phyloP scores from a whole-genome alignment of 2,329 filamentous ascomycete genomes.

The Podosphaera fusca region DNA sequence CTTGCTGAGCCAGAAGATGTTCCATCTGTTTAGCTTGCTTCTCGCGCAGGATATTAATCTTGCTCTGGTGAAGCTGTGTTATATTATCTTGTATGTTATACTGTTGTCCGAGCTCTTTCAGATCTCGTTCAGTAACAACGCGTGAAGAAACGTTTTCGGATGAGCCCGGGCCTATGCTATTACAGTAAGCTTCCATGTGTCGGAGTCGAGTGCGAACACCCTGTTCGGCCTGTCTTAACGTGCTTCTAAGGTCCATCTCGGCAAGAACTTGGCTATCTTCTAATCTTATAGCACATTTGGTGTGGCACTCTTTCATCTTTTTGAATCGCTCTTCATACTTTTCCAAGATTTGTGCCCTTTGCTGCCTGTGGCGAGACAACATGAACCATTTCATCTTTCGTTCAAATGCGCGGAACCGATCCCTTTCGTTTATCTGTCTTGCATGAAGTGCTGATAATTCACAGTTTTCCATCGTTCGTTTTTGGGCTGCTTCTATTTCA shows the following conservation, averaged over 20 bases:
- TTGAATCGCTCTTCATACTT: constrained; percentile 25
- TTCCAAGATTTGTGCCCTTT: constrained; percentile 24
- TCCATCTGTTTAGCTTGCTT: constrained; percentile 38
- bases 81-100: constrained; percentile 36
- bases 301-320: constrained; percentile 31
- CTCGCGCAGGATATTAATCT: constrained; percentile 43
- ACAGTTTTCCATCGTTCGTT: constrained; percentile 21
- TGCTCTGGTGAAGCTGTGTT: constrained; percentile 32
- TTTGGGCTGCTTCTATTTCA: constrained; percentile 21
- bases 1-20: constrained; percentile 31
- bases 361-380: constrained; percentile 25
- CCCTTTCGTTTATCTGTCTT: constrained; percentile 27
- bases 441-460: constrained; percentile 23
- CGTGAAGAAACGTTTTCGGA: constrained; percentile 22
- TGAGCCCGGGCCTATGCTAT: constrained; percentile 24
- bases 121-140: constrained; percentile 33
- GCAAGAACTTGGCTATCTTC: constrained; percentile 39
- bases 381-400: constrained; percentile 25
- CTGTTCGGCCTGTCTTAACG: constrained; percentile 31
- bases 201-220: constrained; percentile 33
- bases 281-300: constrained; percentile 27
- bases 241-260: constrained; percentile 33
- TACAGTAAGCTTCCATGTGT: constrained; percentile 44
- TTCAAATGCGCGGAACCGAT: constrained; percentile 27
- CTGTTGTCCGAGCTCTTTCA: constrained; percentile 34